A percentile compares a stretch with the other conserved stretches of the same genome.
These are phyloP conservation scores for Asterionellopsis glacialis DNA, from an alignment of 108 stramenopile genomes.

Conservation along the genomic window DNA sequence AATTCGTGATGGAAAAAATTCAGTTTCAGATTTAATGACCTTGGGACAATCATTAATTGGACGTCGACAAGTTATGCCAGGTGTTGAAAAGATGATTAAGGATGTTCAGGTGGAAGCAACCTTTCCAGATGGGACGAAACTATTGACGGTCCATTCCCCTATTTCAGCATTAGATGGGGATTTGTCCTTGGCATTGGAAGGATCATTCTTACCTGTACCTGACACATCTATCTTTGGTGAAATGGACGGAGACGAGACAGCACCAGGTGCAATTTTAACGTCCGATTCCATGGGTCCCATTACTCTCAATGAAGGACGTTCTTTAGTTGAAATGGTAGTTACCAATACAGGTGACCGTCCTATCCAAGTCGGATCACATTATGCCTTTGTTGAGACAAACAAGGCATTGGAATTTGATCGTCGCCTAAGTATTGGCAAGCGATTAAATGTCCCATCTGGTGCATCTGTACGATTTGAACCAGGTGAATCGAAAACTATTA, in stretches of 20 bases:
- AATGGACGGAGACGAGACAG: constrained; percentile 13
- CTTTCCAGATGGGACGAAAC: constrained; percentile 97
- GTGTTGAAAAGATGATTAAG: constrained; percentile 72
- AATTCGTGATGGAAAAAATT: constrained; percentile 81
- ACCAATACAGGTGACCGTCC: constrained; percentile 96
- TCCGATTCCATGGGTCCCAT: constrained; percentile 46
- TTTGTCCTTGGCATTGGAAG: constrained; percentile 81
- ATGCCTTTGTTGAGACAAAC: constrained; percentile 92
- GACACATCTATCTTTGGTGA: constrained; percentile 53
- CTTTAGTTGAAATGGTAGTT: constrained; percentile 77
- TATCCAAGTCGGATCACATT: constrained; percentile 93
- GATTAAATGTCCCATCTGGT: constrained; percentile 91
- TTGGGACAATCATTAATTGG: constrained; percentile 83
- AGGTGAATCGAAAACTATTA: constrained; percentile 92
- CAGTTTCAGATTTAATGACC: constrained; percentile 87
- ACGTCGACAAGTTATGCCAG: constrained; percentile 77
- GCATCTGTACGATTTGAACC: constrained; percentile 96
- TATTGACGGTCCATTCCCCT: constrained; percentile 92
- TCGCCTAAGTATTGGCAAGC: constrained; percentile 70
- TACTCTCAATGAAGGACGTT: constrained; percentile 53
- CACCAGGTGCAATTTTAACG: constrained; percentile 26
- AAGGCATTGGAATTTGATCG: constrained; percentile 88
- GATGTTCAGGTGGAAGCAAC: constrained; percentile 98
- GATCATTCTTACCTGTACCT: constrained; percentile 88
- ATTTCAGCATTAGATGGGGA: constrained; percentile 77